Evolutionary conservation across 2,329 filamentous ascomycete species (phyloP).

Genomic region (Monosporascus sp.): DNA sequence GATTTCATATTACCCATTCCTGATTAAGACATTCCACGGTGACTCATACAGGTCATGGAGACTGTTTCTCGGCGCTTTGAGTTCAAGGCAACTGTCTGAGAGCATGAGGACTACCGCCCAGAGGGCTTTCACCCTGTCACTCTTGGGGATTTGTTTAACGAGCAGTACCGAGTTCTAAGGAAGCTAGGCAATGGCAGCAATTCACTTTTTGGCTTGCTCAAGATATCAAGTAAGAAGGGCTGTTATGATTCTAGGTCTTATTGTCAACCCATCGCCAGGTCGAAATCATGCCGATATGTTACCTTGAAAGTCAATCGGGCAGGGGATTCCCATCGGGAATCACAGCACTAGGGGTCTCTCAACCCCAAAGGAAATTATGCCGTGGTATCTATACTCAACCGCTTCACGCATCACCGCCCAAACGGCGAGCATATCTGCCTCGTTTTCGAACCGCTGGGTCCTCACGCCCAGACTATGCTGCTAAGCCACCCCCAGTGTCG

Average conservation of each 20-base stretch:
- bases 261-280: too few relatives aligned
- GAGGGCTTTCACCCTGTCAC: constrained; percentile 22
- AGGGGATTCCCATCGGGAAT: too few relatives aligned
- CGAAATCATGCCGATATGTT: constrained; percentile 21
- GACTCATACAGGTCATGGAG: too few relatives aligned
- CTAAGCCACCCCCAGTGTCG: too few relatives aligned
- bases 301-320: constrained; percentile 13
- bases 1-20: too few relatives aligned
- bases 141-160: constrained; percentile 20
- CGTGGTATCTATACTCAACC: constrained; percentile 21
- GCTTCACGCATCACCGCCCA: constrained; percentile 33
- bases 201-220: constrained; percentile 24
- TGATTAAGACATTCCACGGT: too few relatives aligned
- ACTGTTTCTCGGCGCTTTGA: too few relatives aligned
- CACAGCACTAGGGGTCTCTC: too few relatives aligned
- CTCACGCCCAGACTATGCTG: constrained; percentile 28
- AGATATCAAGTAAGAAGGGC: constrained; percentile 19
- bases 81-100: too few relatives aligned
- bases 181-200: constrained; percentile 23
- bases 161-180: constrained; percentile 21
- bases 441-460: constrained; percentile 34
- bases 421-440: constrained; percentile 41
- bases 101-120: constrained; percentile 14
- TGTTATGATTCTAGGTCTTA: too few relatives aligned
- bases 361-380: too few relatives aligned